Conservation (phyloP, 2,329 filamentous ascomycete species). For the Microdochium bolleyi region DNA sequence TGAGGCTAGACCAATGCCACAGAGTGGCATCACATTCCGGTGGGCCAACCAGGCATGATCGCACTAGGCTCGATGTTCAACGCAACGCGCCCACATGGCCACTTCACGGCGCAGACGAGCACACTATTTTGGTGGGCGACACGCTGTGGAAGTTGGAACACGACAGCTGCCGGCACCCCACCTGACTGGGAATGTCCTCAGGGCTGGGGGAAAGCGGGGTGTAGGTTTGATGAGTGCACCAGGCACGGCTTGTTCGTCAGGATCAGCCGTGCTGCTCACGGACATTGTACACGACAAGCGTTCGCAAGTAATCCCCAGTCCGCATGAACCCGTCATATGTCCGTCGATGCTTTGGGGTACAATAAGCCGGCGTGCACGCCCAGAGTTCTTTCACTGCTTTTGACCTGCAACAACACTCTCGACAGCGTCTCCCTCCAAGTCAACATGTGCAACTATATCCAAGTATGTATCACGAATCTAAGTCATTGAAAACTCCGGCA, state of each 20-base stretch:
- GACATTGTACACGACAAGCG: not conserved
- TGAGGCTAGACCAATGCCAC: not conserved
- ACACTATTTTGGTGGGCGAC: not conserved
- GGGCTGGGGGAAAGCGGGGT: not conserved
- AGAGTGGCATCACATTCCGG: not conserved
- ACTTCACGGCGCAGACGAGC: not conserved
- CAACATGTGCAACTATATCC: not conserved
- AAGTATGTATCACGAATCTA: not conserved
- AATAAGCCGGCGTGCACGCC: too few relatives aligned
- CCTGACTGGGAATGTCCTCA: not conserved
- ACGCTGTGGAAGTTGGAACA: not conserved
- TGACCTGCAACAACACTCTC: not conserved
- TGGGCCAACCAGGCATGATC: not conserved
- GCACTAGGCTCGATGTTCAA: not conserved
- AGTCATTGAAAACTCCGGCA: too few relatives aligned
- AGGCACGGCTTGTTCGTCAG: not conserved
- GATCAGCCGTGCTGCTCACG: not conserved
- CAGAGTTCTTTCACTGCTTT: not conserved
- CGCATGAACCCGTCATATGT: not conserved
- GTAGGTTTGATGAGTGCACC: not conserved
- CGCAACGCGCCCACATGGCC: not conserved
- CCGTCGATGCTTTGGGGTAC: not conserved
- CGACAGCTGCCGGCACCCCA: not conserved
- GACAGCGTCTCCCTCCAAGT: not conserved
- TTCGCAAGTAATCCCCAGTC: not conserved